Evolutionary conservation across 768 basidiomycete species (phyloP).

Genomic region (Trametes cubensis): DNA sequence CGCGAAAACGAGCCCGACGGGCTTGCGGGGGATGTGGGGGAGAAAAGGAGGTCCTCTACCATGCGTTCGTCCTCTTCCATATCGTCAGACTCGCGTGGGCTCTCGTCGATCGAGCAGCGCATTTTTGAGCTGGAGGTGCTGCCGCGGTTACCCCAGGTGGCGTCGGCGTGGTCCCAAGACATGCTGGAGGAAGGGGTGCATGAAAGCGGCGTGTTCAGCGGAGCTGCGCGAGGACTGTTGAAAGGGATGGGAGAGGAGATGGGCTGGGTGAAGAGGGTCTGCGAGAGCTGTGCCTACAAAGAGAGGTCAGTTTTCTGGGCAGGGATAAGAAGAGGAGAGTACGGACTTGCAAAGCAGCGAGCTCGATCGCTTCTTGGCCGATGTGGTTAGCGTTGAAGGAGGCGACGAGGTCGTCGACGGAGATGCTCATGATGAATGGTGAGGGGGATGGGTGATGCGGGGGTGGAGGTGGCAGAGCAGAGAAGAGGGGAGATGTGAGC

Average conservation of each 20-base stretch:
- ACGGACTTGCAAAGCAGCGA: conserved; percentile 49
- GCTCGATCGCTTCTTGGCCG: conserved; percentile 55
- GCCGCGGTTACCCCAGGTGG: conserved; percentile 21
- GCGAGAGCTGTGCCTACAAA: conserved; percentile 48
- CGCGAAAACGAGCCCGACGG: conserved; percentile 24
- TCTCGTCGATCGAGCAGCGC: conserved; percentile 33
- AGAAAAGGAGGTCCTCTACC: conserved; percentile 49
- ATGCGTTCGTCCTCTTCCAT: conserved; percentile 48
- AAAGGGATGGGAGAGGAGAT: conserved; percentile 25
- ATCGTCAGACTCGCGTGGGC: conserved; percentile 39
- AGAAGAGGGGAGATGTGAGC: background rate
- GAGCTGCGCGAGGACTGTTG: conserved; percentile 30
- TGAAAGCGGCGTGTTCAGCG: conserved; percentile 29
- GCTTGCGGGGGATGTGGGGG: conserved; percentile 29
- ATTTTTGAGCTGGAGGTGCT: conserved; percentile 15
- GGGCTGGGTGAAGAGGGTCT: conserved; percentile 43
- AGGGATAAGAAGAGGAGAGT: conserved; percentile 5
- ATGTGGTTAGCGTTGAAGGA: conserved; percentile 51
- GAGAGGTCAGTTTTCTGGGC: background rate
- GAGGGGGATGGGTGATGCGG: background rate
- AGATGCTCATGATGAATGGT: conserved; percentile 42
- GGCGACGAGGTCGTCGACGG: conserved; percentile 55
- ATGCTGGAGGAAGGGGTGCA: conserved; percentile 33
- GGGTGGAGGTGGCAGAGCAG: conserved; percentile 2
- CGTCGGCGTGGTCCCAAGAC: conserved; percentile 29